phyloP scores from a whole-genome alignment of 169 alveolate species.

The Plasmodium inui region DNA sequence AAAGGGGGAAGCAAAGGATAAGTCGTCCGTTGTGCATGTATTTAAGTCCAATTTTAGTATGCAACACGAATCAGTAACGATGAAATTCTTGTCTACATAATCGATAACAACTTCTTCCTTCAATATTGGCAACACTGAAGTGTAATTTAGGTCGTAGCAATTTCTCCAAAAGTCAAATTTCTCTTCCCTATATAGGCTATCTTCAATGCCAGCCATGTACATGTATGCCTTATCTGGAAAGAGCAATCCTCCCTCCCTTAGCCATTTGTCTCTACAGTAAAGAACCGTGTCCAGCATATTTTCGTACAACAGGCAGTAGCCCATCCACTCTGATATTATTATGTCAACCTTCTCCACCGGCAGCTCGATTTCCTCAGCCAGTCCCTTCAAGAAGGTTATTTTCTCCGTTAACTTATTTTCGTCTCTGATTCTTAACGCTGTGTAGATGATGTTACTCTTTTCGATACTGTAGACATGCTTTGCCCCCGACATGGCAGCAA shows the following conservation, averaged over 20 bases:
- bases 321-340: constrained; percentile 99
- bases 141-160: constrained; percentile 96
- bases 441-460: constrained; percentile 94
- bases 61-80: constrained; percentile 90
- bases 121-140: constrained; percentile 89
- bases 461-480: constrained; percentile 98
- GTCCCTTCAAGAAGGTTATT: constrained; percentile 94
- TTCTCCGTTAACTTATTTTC: constrained; percentile 91
- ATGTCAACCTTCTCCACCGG: constrained; percentile 98
- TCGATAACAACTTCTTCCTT: constrained; percentile 97
- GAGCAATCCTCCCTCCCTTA: constrained; percentile 94
- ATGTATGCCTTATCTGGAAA: constrained; percentile 97
- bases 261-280: constrained; percentile 98
- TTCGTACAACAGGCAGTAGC: constrained; percentile 97
- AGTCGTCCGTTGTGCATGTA: constrained; percentile 92
- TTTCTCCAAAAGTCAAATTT: constrained; percentile 96
- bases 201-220: constrained; percentile 97
- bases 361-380: constrained; percentile 96
- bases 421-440: constrained; percentile 92
- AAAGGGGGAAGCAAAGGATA: constrained; percentile 92
- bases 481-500: constrained; percentile 98
- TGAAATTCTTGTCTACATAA: constrained; percentile 88
- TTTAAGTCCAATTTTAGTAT: constrained; percentile 92
- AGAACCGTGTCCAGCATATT: constrained; percentile 97
- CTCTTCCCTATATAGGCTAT: constrained; percentile 94